phyloP scores from a whole-genome alignment of 2,329 filamentous ascomycete genomes.

The Ophiostoma sp. region DNA sequence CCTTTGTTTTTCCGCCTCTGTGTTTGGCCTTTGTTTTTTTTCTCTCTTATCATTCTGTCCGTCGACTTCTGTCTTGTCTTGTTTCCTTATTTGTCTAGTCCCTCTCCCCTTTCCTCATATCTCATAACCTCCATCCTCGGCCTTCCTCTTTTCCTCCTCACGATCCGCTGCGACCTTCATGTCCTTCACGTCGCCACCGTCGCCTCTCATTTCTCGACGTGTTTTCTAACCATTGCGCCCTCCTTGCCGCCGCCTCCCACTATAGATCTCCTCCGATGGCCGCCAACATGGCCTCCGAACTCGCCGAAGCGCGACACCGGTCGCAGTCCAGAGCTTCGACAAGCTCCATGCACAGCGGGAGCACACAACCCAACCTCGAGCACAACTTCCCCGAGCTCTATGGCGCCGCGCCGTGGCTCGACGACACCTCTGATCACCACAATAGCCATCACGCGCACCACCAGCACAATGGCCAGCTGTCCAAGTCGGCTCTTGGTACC shows the following conservation, averaged over 20 bases:
- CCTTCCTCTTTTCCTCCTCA: conserved; percentile 7
- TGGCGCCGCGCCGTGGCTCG: conserved; percentile 44
- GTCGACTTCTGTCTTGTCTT: background rate
- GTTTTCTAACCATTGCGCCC: conserved; percentile 11
- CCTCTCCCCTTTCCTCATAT: conserved; percentile 5
- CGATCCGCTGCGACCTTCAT: conserved; percentile 1
- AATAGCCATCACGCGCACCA: conserved; percentile 42
- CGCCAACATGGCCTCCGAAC: conserved; percentile 26
- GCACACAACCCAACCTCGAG: conserved; percentile 49
- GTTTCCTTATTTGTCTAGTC: conserved; percentile 10
- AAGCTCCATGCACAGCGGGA: conserved; percentile 50
- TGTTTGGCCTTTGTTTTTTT: conserved; percentile 4
- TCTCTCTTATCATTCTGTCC: background rate
- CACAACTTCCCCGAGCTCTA: conserved; percentile 45
- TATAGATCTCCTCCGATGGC: conserved; percentile 32
- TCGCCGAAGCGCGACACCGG: conserved; percentile 44
- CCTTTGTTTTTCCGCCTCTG: conserved; percentile 5
- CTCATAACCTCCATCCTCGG: background rate
- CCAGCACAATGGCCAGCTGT: conserved; percentile 41
- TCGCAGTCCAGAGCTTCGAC: conserved; percentile 52
- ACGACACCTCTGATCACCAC: conserved; percentile 39
- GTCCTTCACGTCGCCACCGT: background rate
- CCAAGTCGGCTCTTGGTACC: conserved; percentile 24
- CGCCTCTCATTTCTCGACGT: conserved; percentile 2
- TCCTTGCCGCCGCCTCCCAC: background rate